Evolutionary conservation across 169 alveolate genomes (phyloP).

Genomic region (Hammondia hammondi): DNA sequence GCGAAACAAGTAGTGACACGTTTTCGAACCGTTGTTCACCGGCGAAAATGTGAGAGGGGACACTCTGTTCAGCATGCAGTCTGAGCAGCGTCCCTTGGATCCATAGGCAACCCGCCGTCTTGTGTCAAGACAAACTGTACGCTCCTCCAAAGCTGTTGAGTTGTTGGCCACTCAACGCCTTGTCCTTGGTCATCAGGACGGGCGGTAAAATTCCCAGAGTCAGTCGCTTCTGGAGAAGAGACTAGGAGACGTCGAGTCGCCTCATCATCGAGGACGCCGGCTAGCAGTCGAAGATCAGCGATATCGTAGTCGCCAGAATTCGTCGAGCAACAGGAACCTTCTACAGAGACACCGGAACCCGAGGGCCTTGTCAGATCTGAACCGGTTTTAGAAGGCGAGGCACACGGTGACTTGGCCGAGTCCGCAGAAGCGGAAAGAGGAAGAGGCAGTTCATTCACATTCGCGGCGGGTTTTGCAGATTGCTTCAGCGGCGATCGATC

Average conservation of each 20-base stretch:
- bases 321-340: slow-evolving; percentile 26
- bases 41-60: neutral
- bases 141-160: neutral
- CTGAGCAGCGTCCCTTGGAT: neutral
- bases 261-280: neutral
- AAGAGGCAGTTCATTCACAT: neutral
- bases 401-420: neutral
- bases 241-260: neutral
- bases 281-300: neutral
- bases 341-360: neutral
- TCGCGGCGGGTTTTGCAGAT: neutral
- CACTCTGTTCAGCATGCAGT: neutral
- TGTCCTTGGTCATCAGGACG: neutral
- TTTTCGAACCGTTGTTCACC: no score
- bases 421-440: neutral
- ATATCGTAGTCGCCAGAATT: neutral
- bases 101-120: neutral
- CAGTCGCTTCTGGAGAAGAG: neutral
- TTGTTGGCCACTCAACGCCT: neutral
- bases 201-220: neutral
- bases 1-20: no score
- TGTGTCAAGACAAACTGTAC: slow-evolving; percentile 16
- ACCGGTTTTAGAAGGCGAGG: neutral
- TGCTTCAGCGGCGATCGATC: neutral
- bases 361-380: neutral